A percentile compares a stretch with the other conserved stretches of the same genome.
phyloP scores from a whole-genome alignment of 2,329 filamentous ascomycete genomes.

The Aspergillus arachidicola region DNA sequence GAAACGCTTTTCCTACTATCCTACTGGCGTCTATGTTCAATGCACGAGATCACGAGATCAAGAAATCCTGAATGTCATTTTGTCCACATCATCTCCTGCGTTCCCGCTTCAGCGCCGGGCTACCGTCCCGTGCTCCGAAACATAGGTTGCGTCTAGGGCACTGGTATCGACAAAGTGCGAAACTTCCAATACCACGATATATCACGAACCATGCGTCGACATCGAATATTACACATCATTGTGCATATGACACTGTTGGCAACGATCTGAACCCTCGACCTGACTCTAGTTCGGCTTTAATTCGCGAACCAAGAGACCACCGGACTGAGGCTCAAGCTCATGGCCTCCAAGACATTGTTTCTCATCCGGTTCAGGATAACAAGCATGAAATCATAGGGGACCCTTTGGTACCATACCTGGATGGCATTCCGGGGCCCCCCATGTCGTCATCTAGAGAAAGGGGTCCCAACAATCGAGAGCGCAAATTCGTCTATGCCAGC shows the following conservation, averaged over 20 bases:
- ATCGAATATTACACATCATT: slow-evolving; percentile 5
- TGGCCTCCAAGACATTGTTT: background rate
- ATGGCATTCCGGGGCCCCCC: background rate
- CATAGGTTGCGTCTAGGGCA: slow-evolving; percentile 21
- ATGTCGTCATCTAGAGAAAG: background rate
- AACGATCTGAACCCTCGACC: slow-evolving; percentile 1
- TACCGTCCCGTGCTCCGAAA: slow-evolving; percentile 25
- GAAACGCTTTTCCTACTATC: slow-evolving; percentile 2
- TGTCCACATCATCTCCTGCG: slow-evolving; percentile 34
- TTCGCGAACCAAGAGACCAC: background rate
- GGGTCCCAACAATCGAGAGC: background rate
- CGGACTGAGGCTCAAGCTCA: background rate
- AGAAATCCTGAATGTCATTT: slow-evolving; percentile 39
- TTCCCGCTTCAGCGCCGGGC: slow-evolving; percentile 31
- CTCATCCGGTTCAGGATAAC: background rate
- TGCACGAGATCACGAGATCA: slow-evolving; percentile 25
- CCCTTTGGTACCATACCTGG: background rate
- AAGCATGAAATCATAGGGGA: background rate
- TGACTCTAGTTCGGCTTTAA: background rate
- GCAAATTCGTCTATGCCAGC: slow-evolving; percentile 6
- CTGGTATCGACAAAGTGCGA: slow-evolving; percentile 25
- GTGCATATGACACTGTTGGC: background rate
- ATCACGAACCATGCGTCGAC: slow-evolving; percentile 16
- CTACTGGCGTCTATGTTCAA: slow-evolving; percentile 13
- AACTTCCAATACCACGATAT: slow-evolving; percentile 9